Percentiles rank a stretch among this genome's conserved stretches.
Conservation (phyloP, 2,329 filamentous ascomycete species). For the Colletotrichum tabaci region DNA sequence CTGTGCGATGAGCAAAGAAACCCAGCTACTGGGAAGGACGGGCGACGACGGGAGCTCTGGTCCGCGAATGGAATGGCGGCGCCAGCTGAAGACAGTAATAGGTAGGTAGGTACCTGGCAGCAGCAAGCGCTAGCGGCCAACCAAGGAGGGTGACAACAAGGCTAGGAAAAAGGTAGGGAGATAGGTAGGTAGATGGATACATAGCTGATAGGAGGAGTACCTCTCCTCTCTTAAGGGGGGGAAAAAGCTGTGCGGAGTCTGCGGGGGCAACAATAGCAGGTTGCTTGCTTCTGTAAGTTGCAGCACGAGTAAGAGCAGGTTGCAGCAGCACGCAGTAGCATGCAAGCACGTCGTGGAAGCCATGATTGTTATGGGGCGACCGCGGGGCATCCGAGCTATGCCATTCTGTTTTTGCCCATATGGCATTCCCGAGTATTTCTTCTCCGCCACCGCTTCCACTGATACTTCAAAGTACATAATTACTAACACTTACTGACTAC, state of each 20-base stretch:
- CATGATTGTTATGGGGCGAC: slow-evolving; percentile 40
- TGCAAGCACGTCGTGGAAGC: background rate
- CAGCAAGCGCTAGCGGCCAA: slow-evolving; percentile 7
- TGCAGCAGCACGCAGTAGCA: background rate
- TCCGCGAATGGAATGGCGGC: slow-evolving; percentile 24
- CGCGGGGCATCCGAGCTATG: slow-evolving; percentile 39
- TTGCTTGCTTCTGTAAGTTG: background rate
- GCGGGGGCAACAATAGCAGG: slow-evolving; percentile 15
- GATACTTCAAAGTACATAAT: background rate
- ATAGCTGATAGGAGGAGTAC: no score
- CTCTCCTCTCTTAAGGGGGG: no score
- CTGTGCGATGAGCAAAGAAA: slow-evolving; percentile 13
- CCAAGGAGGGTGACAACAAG: slow-evolving; percentile 13
- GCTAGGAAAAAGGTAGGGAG: slow-evolving; percentile 7
- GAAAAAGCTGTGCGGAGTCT: slow-evolving; percentile 14
- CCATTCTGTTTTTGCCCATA: slow-evolving; percentile 40
- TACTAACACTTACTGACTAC: no score
- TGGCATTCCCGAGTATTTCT: slow-evolving; percentile 25
- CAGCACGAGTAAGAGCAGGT: slow-evolving; percentile 3
- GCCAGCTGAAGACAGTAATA: background rate
- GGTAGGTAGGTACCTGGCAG: background rate
- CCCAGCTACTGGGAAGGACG: slow-evolving; percentile 20
- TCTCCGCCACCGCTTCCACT: background rate
- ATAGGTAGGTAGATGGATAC: no score
- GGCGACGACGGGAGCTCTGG: slow-evolving; percentile 27